phyloP scores from a whole-genome alignment of 768 basidiomycete genomes.

The Cubamyces lactineus region DNA sequence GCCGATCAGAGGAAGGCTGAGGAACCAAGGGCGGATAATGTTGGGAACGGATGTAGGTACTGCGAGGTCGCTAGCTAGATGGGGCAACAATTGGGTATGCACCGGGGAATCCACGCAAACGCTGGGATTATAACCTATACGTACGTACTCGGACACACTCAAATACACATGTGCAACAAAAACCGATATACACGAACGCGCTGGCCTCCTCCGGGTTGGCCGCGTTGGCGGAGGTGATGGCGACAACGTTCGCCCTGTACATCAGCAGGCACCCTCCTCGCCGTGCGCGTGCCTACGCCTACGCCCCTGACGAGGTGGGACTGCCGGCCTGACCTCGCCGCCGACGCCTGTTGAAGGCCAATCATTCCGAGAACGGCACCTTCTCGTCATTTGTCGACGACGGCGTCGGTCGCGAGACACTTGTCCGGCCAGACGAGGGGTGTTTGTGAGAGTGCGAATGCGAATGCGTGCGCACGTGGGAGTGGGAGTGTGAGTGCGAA shows the following conservation, averaged over 20 bases:
- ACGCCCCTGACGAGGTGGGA: constrained; percentile 4
- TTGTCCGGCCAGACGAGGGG: constrained; percentile 43
- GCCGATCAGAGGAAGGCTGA: neutral
- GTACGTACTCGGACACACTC: constrained; percentile 22
- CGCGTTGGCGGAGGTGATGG: neutral
- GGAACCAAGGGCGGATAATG: neutral
- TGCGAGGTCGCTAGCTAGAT: neutral
- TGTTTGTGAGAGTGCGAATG: constrained; percentile 32
- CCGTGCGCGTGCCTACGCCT: neutral
- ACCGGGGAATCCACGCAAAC: neutral
- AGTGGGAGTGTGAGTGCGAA: constrained; percentile 35
- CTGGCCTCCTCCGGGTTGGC: neutral
- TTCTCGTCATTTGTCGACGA: constrained; percentile 12
- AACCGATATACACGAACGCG: constrained; percentile 2
- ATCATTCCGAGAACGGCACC: constrained; percentile 6
- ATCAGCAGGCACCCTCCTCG: neutral
- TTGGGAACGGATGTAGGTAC: no score
- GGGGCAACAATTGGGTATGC: neutral
- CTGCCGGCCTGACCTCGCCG: neutral
- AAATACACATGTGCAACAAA: constrained; percentile 16
- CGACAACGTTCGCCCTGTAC: neutral
- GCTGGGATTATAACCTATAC: constrained; percentile 22
- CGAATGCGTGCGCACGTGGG: constrained; percentile 31
- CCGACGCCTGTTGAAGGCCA: neutral
- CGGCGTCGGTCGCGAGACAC: constrained; percentile 15